phyloP scores from a whole-genome alignment of 805 yeast genomes.

The Priceomyces medius region DNA sequence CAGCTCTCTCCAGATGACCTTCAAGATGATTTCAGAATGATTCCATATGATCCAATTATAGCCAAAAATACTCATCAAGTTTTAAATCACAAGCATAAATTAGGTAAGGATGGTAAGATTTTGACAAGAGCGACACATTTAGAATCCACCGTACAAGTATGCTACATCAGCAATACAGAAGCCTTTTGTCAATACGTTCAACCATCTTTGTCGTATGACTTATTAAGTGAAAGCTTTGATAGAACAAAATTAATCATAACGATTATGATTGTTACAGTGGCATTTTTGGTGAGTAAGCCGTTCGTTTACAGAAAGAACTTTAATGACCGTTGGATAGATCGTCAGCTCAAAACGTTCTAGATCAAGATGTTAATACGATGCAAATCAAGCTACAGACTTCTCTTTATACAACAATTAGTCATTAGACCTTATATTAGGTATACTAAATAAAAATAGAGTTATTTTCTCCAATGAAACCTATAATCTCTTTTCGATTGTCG shows the following conservation, averaged over 20 bases:
- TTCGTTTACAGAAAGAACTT: constrained; percentile 54
- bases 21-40: constrained; percentile 53
- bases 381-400: too few species aligned
- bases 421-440: constrained; percentile 1
- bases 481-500: constrained; percentile 13
- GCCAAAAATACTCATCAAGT: constrained; percentile 35
- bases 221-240: constrained; percentile 65
- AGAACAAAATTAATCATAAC: constrained; percentile 62
- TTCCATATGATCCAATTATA: constrained; percentile 66
- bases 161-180: constrained; percentile 59
- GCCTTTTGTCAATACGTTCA: constrained; percentile 72
- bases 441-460: constrained; percentile 19
- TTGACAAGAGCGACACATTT: constrained; percentile 53
- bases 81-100: constrained; percentile 37
- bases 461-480: constrained; percentile 16
- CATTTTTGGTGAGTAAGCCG: constrained; percentile 54
- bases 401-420: neutral
- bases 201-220: constrained; percentile 85
- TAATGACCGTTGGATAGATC: constrained; percentile 51
- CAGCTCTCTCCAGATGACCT: constrained; percentile 52
- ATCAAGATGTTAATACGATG: too few species aligned
- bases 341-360: constrained; percentile 1
- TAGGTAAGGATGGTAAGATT: constrained; percentile 22
- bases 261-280: constrained; percentile 48
- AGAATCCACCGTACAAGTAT: constrained; percentile 78